Evolutionary conservation across 2,329 filamentous ascomycete genomes (phyloP).

Genomic region (Epichloe aotearoae): DNA sequence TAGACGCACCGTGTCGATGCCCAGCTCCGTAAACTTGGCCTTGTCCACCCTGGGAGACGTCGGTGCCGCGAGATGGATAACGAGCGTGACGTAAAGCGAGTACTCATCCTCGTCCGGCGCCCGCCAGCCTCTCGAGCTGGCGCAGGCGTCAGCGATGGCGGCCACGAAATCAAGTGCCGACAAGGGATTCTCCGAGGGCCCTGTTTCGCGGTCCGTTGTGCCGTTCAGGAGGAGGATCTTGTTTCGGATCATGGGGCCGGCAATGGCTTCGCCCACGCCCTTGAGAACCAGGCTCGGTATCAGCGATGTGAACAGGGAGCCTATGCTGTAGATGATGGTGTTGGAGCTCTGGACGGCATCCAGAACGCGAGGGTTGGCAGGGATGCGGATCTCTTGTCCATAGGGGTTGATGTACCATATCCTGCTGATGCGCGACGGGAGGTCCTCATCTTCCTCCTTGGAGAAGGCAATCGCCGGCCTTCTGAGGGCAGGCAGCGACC

Average conservation of each 20-base stretch:
- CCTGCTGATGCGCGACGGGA: constrained; percentile 63
- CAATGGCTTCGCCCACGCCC: constrained; percentile 53
- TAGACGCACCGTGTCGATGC: constrained; percentile 64
- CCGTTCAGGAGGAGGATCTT: constrained; percentile 83
- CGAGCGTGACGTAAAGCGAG: constrained; percentile 63
- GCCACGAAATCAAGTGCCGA: constrained; percentile 69
- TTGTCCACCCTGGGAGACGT: constrained; percentile 59
- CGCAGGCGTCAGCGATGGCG: constrained; percentile 63
- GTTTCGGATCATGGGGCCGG: constrained; percentile 33
- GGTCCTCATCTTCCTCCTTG: constrained; percentile 61
- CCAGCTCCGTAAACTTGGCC: constrained; percentile 46
- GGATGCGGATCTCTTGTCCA: constrained; percentile 84
- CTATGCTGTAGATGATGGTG: constrained; percentile 79
- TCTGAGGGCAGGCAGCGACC: constrained; percentile 66
- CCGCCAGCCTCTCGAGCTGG: constrained; percentile 45
- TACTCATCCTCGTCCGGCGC: constrained; percentile 34
- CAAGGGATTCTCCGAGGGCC: constrained; percentile 51
- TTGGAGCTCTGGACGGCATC: constrained; percentile 50
- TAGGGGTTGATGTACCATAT: constrained; percentile 99
- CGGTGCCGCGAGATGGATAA: constrained; percentile 65
- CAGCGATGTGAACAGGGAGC: constrained; percentile 84
- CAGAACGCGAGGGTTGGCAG: constrained; percentile 69
- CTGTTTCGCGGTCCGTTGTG: constrained; percentile 74
- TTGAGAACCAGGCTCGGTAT: constrained; percentile 67
- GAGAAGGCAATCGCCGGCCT: constrained; percentile 72